Evolutionary conservation across 495 filamentous ascomycete species (phyloP).

Genomic region (Penicillium samsonianum): DNA sequence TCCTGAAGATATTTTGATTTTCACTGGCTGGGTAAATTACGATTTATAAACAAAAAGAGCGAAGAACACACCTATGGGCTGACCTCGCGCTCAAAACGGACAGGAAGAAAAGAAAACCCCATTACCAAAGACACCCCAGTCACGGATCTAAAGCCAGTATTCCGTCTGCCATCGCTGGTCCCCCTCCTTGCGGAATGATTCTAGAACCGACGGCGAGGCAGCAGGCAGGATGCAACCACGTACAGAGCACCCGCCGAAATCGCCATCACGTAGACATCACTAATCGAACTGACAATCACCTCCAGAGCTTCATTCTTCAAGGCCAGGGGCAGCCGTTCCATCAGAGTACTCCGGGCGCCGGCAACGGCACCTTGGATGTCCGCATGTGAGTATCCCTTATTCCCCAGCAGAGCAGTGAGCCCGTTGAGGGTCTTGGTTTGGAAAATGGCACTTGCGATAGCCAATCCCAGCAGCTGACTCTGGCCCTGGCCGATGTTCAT

Average conservation of each 20-base stretch:
- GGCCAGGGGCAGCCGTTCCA: no score
- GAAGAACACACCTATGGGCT: not conserved
- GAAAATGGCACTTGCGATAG: not conserved
- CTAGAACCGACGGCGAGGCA: not conserved
- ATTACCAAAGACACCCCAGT: not conserved
- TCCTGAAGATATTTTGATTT: not conserved
- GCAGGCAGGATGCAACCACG: not conserved
- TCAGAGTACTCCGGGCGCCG: no score
- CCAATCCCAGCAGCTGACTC: not conserved
- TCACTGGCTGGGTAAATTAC: no score
- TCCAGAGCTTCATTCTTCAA: not conserved
- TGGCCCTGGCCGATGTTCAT: conserved; percentile 3
- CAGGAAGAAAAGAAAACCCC: not conserved
- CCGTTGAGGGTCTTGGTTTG: not conserved
- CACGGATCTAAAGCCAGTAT: no score
- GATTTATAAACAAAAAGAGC: not conserved
- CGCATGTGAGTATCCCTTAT: no score
- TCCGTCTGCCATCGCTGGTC: not conserved
- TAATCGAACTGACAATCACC: not conserved
- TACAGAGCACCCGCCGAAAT: not conserved
- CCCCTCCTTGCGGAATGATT: not conserved
- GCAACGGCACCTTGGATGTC: no score
- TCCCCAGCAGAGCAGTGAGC: no score
- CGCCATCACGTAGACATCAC: not conserved
- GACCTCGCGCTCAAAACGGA: not conserved